Evolutionary conservation across 305 asterid genomes (phyloP).

Genomic region (Euphrasia arctica): DNA sequence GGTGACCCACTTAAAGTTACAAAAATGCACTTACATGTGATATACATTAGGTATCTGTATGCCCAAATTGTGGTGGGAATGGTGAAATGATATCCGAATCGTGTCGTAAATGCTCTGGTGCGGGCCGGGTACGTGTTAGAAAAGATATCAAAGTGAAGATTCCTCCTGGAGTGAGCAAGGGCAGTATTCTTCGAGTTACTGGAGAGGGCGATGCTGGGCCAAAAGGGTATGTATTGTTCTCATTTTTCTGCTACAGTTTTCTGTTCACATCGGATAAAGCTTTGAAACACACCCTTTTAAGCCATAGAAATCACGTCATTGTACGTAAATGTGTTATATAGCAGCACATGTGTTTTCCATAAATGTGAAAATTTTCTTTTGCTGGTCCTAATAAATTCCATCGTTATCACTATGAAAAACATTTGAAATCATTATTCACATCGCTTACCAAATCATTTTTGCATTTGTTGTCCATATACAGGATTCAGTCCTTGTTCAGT

Average conservation of each 20-base stretch:
- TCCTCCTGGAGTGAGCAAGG: slow-evolving; percentile 99
- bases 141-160: slow-evolving; percentile 95
- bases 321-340: slow-evolving; percentile 20
- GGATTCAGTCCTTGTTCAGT: no score
- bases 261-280: slow-evolving; percentile 17
- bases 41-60: slow-evolving; percentile 72
- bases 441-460: no score
- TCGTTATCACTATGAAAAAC: not conserved
- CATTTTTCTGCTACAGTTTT: slow-evolving; percentile 21
- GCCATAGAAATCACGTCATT: slow-evolving; percentile 11
- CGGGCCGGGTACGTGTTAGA: slow-evolving; percentile 80
- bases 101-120: slow-evolving; percentile 97
- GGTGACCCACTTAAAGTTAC: not conserved
- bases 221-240: slow-evolving; percentile 66
- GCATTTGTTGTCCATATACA: no score
- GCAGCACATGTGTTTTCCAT: not conserved
- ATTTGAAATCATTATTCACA: no score
- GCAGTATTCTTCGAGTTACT: slow-evolving; percentile 95
- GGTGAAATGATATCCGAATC: slow-evolving; percentile 96
- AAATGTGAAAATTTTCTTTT: not conserved
- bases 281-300: slow-evolving; percentile 1
- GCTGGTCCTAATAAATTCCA: slow-evolving; percentile 17
- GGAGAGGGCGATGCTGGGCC: slow-evolving; percentile 99
- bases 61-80: slow-evolving; percentile 97
- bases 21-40: slow-evolving; percentile 27